Evolutionary conservation across 768 basidiomycete genomes (phyloP), one percentile per base, ranked within the genome.

Genomic region (Boletus barrowsii): DNA sequence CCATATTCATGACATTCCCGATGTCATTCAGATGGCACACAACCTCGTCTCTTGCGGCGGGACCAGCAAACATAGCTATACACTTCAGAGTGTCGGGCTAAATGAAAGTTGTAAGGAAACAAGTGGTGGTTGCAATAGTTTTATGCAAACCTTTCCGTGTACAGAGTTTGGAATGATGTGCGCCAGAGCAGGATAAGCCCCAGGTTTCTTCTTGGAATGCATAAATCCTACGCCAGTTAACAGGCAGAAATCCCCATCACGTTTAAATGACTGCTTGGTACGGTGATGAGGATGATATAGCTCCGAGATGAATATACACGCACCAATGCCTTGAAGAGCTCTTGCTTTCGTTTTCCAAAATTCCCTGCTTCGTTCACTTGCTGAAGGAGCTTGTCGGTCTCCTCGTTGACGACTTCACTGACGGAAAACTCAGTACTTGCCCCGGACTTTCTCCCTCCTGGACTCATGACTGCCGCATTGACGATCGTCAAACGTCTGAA

Each of bases 31-130:
- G n/a, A 53, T 41, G 14, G 17, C 1, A 1, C 29, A 17, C 4
- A 18, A 53, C 20, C 1, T 33, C 45, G 4, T 33, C 32, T 11
- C 10, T 13, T 20, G 33, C 15, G 14, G 22, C 14, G 7, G 13
- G 13, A 18, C 54, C 54, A 1, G 54, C 54, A 44, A 55, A 45
- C 30, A 45, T 52, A 11, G 54, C 33, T 24, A 55, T 55, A 33
- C 37, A 44, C 32, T 45, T 32, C 30, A 52, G 22, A 26, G 37
- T 33, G 22, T 44, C 22, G 8, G 11, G 11, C 44, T 46, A 32
- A 15, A 33, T 32, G 7, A 20, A 20, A 33, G 30, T 20, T 9
- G 5, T 46, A 18, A 46, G 32, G 18, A 33, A 32, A 33, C 11
- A 32, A 32, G 10, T 13, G 6, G 18, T 18, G 30, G 15, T 20